A percentile compares a stretch with the other conserved stretches of the same genome.
Evolutionary conservation across 73 alveolate species (phyloP).

Genomic region (Tetrahymena thermophila): DNA sequence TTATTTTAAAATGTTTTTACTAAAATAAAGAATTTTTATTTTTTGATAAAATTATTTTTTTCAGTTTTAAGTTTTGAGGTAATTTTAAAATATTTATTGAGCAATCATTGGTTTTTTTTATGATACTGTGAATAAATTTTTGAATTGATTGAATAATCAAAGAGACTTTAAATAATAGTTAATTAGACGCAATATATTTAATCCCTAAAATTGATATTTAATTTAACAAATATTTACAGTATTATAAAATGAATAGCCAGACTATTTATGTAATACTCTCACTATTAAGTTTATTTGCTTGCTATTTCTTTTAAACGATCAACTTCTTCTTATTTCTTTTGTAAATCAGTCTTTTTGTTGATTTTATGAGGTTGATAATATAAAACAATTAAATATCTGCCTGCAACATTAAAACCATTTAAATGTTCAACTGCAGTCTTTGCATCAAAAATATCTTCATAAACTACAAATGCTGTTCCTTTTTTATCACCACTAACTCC

Average conservation of each 20-base stretch:
- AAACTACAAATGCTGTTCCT: slow-evolving; percentile 98
- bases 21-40: no score
- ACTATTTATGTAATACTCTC: background rate
- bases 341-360: slow-evolving; percentile 21
- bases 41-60: no score
- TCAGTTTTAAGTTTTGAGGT: no score
- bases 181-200: no score
- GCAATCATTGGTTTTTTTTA: no score
- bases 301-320: slow-evolving; percentile 22
- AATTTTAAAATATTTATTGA: no score
- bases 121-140: no score
- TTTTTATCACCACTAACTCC: slow-evolving; percentile 88
- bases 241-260: background rate
- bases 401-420: slow-evolving; percentile 96
- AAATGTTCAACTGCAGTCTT: slow-evolving; percentile 96
- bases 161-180: no score
- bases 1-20: no score
- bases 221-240: no score
- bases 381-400: slow-evolving; percentile 63
- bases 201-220: no score
- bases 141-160: no score
- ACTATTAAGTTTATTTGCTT: slow-evolving; percentile 12
- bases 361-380: slow-evolving; percentile 42
- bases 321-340: slow-evolving; percentile 19
- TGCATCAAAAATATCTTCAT: slow-evolving; percentile 96